Evolutionary conservation across 2,329 filamentous ascomycete genomes (phyloP).

Genomic region (Metarhizium humberi): DNA sequence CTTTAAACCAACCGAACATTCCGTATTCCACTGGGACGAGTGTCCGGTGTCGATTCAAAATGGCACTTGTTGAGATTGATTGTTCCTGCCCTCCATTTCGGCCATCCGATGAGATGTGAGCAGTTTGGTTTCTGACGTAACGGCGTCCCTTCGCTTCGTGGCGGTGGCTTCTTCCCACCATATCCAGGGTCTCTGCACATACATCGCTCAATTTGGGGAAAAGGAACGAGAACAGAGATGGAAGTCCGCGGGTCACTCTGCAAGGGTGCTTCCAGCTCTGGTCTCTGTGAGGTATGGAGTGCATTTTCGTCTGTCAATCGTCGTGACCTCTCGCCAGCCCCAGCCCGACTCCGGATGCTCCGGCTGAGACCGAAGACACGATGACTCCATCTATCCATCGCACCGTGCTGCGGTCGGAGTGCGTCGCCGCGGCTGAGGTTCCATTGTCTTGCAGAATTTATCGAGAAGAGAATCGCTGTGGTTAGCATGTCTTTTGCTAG

Average conservation of each 20-base stretch:
- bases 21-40: neutral
- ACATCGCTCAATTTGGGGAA: neutral
- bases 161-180: neutral
- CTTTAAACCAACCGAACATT: constrained; percentile 1
- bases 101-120: neutral
- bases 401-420: neutral
- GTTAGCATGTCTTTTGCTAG: no score
- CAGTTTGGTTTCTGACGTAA: no score
- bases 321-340: neutral
- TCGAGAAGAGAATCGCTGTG: no score
- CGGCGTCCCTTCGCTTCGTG: neutral
- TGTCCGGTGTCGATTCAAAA: neutral
- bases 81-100: neutral
- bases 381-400: neutral
- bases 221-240: neutral
- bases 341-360: constrained; percentile 3
- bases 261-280: no score
- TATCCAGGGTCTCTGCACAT: neutral
- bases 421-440: neutral
- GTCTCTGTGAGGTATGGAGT: neutral
- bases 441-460: neutral
- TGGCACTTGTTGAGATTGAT: neutral
- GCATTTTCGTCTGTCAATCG: neutral
- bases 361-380: neutral
- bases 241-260: neutral